A percentile compares a stretch with the other conserved stretches of the same genome.
Evolutionary conservation across 306 rosid species (phyloP).

Genomic region (Abrus pulchellus): DNA sequence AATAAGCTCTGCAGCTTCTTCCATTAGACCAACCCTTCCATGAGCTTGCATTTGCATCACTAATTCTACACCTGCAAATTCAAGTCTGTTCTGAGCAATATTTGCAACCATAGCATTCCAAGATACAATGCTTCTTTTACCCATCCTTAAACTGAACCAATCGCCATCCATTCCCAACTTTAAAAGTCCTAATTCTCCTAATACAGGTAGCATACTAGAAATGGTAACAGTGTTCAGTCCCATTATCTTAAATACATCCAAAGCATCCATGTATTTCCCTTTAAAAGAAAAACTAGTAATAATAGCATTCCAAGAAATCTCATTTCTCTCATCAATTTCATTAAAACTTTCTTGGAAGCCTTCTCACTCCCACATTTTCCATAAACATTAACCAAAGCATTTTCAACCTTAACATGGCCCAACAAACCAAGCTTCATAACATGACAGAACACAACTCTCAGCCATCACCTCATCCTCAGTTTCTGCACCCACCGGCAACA

Average conservation of each 20-base stretch:
- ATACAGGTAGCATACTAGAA: conserved; percentile 75
- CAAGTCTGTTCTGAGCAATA: conserved; percentile 76
- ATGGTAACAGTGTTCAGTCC: conserved; percentile 76
- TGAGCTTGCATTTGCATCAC: conserved; percentile 76
- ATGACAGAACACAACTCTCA: conserved; percentile 67
- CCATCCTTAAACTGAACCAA: conserved; percentile 70
- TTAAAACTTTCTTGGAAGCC: conserved; percentile 70
- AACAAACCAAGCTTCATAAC: conserved; percentile 77
- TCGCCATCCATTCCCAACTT: conserved; percentile 72
- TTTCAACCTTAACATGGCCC: conserved; percentile 62
- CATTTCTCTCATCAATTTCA: conserved; percentile 74
- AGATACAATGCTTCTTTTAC: conserved; percentile 72
- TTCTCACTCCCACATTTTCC: conserved; percentile 80
- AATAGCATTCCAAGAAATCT: conserved; percentile 88
- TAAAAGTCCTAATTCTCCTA: conserved; percentile 72
- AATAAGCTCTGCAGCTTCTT: conserved; percentile 78
- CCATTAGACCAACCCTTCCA: conserved; percentile 85
- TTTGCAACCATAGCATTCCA: conserved; percentile 96
- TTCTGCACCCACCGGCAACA: conserved; percentile 72
- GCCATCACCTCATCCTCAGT: conserved; percentile 63
- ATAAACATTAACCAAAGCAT: conserved; percentile 79
- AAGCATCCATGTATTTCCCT: conserved; percentile 59
- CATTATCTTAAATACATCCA: conserved; percentile 58
- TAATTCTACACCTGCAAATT: conserved; percentile 68
- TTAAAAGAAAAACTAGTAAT: conserved; percentile 75